These are phyloP conservation scores for Aspergillus ibericus DNA, from an alignment of 2,329 filamentous ascomycete genomes.

Conservation along the genomic window DNA sequence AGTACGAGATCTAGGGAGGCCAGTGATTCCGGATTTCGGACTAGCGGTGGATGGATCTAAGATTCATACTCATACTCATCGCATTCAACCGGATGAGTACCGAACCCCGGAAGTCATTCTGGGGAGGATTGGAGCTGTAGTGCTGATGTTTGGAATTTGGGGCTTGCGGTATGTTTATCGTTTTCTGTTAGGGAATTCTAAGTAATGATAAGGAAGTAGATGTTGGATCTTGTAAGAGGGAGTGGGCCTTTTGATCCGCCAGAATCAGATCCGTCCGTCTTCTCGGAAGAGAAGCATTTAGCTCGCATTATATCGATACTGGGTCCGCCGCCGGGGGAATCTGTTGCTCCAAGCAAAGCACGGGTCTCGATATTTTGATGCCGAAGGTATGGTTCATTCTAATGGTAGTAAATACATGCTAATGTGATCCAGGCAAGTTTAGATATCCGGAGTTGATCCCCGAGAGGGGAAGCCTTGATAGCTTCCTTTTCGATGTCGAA, in stretches of 20 bases:
- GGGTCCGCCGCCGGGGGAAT: background rate
- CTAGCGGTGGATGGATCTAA: background rate
- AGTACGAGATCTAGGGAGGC: background rate
- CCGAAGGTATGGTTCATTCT: background rate
- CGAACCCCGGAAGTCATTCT: background rate
- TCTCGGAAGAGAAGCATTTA: background rate
- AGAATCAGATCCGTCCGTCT: background rate
- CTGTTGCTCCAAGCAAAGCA: background rate
- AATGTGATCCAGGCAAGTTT: background rate
- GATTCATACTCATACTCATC: background rate
- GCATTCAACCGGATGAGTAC: background rate
- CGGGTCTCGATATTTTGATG: background rate
- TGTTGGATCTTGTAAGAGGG: background rate
- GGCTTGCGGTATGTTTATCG: background rate
- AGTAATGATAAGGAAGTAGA: background rate
- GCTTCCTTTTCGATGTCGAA: background rate
- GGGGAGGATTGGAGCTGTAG: background rate
- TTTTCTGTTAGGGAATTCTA: background rate
- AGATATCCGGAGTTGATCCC: background rate
- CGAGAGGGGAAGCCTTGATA: background rate
- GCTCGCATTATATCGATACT: background rate
- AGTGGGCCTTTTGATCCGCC: background rate
- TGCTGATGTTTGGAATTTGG: background rate
- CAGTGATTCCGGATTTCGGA: background rate
- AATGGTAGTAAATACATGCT: background rate